Evolutionary conservation across 2,329 filamentous ascomycete genomes (phyloP).

Genomic region (Alternaria rosae): DNA sequence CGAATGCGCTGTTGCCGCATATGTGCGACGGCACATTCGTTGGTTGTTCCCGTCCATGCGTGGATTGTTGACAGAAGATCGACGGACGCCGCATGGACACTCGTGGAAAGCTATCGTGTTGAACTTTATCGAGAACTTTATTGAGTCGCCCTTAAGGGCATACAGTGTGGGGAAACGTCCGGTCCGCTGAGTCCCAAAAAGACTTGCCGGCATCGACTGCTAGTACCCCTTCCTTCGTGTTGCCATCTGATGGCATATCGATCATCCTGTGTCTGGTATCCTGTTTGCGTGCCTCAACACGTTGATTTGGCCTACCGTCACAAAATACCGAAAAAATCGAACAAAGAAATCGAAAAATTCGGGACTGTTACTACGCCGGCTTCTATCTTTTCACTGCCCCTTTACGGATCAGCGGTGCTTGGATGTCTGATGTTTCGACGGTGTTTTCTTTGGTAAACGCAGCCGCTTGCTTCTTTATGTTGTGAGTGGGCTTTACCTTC

Average conservation of each 20-base stretch:
- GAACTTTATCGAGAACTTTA: neutral
- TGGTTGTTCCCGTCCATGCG: neutral
- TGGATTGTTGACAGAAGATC: neutral
- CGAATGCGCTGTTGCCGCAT: neutral
- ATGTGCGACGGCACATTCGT: neutral
- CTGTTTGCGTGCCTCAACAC: neutral
- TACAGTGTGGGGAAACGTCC: neutral
- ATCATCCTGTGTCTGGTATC: neutral
- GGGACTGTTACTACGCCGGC: neutral
- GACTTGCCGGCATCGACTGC: neutral
- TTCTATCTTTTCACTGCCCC: neutral
- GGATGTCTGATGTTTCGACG: neutral
- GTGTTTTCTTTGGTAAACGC: neutral
- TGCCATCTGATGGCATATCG: neutral
- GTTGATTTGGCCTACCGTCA: neutral
- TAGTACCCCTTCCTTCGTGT: neutral
- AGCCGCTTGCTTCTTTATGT: neutral
- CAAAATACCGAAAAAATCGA: neutral
- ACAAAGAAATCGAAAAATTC: neutral
- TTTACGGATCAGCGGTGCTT: neutral
- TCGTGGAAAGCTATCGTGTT: neutral
- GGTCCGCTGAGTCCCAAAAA: neutral
- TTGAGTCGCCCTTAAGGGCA: neutral
- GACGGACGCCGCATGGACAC: neutral
- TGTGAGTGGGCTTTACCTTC: neutral